Evolutionary conservation across 2,329 filamentous ascomycete genomes (phyloP).

Genomic region (Pseudogymnoascus sp.): DNA sequence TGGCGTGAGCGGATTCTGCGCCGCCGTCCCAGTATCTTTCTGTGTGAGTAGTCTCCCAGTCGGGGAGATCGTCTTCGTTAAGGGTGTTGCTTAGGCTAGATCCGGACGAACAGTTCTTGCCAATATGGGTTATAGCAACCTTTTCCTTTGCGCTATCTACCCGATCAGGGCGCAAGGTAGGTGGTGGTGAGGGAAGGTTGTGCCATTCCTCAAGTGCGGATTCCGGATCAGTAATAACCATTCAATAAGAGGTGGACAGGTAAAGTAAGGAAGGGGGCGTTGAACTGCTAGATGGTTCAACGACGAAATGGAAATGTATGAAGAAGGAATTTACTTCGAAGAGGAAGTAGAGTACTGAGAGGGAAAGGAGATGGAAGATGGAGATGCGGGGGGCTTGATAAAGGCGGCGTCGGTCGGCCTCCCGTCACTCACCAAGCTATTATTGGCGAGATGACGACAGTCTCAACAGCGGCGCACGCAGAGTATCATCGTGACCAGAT

Average conservation of each 20-base stretch:
- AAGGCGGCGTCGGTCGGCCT: background rate
- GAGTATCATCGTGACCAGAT: constrained; percentile 1
- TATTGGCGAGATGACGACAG: background rate
- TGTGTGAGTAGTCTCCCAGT: background rate
- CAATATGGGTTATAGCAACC: background rate
- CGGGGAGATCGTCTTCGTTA: background rate
- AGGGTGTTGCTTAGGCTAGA: constrained; percentile 1
- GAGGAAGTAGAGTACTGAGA: background rate
- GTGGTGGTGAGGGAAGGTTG: constrained; percentile 7
- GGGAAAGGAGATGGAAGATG: background rate
- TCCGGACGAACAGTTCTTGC: background rate
- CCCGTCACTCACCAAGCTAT: background rate
- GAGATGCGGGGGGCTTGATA: background rate
- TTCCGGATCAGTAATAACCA: constrained; percentile 8
- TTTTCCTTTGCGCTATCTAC: constrained; percentile 1
- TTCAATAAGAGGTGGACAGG: constrained; percentile 2
- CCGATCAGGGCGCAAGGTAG: constrained; percentile 7
- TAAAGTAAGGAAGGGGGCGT: background rate
- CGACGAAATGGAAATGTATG: background rate
- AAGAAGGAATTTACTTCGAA: background rate
- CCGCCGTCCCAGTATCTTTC: constrained; percentile 14
- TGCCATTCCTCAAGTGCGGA: constrained; percentile 5
- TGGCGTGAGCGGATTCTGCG: constrained; percentile 26
- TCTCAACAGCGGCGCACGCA: background rate
- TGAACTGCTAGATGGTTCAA: background rate